Conservation (phyloP, 2,329 filamentous ascomycete genomes). For the Aspergillus caelatus region DNA sequence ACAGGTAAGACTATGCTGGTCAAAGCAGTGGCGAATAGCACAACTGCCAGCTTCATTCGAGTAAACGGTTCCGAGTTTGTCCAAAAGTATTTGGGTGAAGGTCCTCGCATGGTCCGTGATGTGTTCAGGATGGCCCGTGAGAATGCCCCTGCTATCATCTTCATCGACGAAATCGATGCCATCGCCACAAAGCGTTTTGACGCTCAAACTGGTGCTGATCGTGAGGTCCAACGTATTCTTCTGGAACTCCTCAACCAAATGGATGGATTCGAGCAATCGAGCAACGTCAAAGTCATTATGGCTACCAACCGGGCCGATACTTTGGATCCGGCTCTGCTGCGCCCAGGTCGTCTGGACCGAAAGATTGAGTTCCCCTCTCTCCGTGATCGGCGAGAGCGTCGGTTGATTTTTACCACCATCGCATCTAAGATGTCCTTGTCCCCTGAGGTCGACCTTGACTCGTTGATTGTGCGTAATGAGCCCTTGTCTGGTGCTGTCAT, state of each 20-base stretch:
- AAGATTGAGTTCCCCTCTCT: constrained; percentile 99
- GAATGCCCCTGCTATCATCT: constrained; percentile 98
- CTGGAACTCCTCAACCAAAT: constrained; percentile 98
- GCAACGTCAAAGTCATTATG: constrained; percentile 99
- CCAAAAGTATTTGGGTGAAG: constrained; percentile 97
- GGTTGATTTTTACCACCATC: constrained; percentile 97
- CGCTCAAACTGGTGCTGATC: constrained; percentile 94
- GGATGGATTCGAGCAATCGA: constrained; percentile 98
- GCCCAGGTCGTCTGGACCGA: constrained; percentile 90
- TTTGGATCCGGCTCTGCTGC: constrained; percentile 88
- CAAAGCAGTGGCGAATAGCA: constrained; percentile 98
- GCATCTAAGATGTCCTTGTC: constrained; percentile 95
- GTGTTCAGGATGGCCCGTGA: constrained; percentile 99
- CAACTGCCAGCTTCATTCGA: constrained; percentile 96
- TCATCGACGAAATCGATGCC: constrained; percentile 99
- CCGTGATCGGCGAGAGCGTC: constrained; percentile 88
- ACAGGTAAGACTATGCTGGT: constrained; percentile 97
- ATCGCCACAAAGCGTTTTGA: constrained; percentile 99
- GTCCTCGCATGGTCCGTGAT: constrained; percentile 97
- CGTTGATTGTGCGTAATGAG: constrained; percentile 94
- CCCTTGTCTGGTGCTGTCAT: constrained; percentile 94
- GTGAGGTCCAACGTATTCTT: constrained; percentile 97
- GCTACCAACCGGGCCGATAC: constrained; percentile 98
- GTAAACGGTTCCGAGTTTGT: constrained; percentile 98
- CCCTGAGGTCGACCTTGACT: constrained; percentile 94